These are phyloP conservation scores for Zasmidium citrigriseum DNA, from an alignment of 2,329 filamentous ascomycete genomes.

Conservation along the genomic window DNA sequence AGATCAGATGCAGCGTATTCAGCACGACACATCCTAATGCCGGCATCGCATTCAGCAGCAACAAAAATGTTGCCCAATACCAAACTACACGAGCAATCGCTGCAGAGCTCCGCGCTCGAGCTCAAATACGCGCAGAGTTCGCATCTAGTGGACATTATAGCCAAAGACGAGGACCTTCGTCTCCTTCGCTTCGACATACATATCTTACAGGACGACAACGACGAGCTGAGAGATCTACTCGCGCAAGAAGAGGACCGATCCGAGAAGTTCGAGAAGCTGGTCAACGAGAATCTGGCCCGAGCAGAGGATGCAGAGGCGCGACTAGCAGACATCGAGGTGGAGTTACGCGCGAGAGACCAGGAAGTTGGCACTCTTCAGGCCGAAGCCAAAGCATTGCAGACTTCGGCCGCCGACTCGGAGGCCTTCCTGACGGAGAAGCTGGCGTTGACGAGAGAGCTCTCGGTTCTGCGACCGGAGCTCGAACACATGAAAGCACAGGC, in stretches of 20 bases:
- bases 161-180: constrained; percentile 74
- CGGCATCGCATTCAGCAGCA: constrained; percentile 15
- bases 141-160: constrained; percentile 66
- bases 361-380: constrained; percentile 64
- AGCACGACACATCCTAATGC: constrained; percentile 15
- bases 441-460: constrained; percentile 60
- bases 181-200: constrained; percentile 68
- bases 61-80: constrained; percentile 15
- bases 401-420: constrained; percentile 67
- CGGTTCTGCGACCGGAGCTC: constrained; percentile 60
- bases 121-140: constrained; percentile 67
- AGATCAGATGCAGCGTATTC: constrained; percentile 8
- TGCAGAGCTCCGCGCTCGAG: constrained; percentile 62
- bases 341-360: constrained; percentile 53
- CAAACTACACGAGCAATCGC: constrained; percentile 49
- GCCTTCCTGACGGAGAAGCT: constrained; percentile 69
- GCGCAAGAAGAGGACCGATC: constrained; percentile 61
- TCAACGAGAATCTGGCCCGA: constrained; percentile 50
- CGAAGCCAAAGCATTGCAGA: constrained; percentile 70
- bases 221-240: constrained; percentile 65
- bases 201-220: constrained; percentile 73
- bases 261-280: constrained; percentile 53
- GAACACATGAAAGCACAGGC: constrained; percentile 63
- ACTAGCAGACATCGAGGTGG: constrained; percentile 48
- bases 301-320: constrained; percentile 51